Evolutionary conservation across 73 alveolate species (phyloP).

Genomic region (Tetrahymena borealis): DNA sequence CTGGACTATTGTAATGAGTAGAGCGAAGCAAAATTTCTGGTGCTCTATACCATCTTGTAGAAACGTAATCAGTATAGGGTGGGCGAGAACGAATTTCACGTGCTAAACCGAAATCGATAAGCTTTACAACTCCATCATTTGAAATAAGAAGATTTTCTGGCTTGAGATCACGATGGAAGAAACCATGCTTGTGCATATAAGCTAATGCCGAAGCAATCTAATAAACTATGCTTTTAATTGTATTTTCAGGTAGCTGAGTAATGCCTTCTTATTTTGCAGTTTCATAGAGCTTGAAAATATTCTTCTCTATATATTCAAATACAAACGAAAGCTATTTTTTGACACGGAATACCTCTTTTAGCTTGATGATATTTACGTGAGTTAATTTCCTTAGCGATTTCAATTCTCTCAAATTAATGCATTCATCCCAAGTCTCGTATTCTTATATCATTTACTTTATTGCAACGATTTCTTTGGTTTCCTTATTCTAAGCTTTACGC

Average conservation of each 20-base stretch:
- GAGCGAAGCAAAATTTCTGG: constrained; percentile 92
- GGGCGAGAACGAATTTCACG: constrained; percentile 92
- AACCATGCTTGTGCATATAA: constrained; percentile 98
- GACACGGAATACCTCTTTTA: constrained; percentile 55
- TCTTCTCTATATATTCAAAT: constrained; percentile 83
- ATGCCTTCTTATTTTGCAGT: constrained; percentile 59
- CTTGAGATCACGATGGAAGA: constrained; percentile 97
- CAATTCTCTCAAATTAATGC: constrained; percentile 60
- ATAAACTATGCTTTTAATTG: constrained; percentile 63
- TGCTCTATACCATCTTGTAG: constrained; percentile 97
- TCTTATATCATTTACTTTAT: constrained; percentile 20
- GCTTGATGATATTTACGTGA: constrained; percentile 82
- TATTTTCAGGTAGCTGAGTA: constrained; percentile 28
- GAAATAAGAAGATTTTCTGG: constrained; percentile 89
- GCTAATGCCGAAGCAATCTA: constrained; percentile 89
- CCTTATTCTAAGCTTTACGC: constrained; percentile 4
- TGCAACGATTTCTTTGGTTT: constrained; percentile 24
- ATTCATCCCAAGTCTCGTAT: constrained; percentile 20
- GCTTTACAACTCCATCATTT: constrained; percentile 85
- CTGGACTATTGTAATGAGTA: constrained; percentile 87
- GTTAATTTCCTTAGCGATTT: constrained; percentile 67
- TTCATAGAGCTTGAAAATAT: constrained; percentile 80
- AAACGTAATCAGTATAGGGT: constrained; percentile 97
- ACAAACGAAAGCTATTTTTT: constrained; percentile 85
- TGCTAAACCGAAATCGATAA: constrained; percentile 97